A percentile compares a stretch with the other conserved stretches of the same genome.
These are phyloP conservation scores for Fusarium tjaetaba DNA, from an alignment of 2,329 filamentous ascomycete species.

Conservation along the genomic window DNA sequence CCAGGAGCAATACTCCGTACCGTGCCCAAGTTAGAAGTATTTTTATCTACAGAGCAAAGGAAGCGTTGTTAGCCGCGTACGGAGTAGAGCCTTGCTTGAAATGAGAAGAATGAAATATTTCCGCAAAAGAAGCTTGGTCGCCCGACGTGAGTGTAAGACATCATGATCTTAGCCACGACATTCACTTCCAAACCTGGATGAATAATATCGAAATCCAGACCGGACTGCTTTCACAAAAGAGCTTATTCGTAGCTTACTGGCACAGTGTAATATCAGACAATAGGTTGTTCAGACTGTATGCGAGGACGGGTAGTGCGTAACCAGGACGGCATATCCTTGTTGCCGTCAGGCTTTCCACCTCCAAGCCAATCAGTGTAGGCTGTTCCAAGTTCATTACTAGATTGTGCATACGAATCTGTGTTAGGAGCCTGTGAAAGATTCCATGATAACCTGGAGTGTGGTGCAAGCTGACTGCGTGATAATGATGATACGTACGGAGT, in stretches of 20 bases:
- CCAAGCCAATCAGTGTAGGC: conserved; percentile 24
- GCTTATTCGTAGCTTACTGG: not conserved
- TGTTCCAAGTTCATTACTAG: conserved; percentile 10
- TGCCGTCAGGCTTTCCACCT: conserved; percentile 3
- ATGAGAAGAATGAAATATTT: not conserved
- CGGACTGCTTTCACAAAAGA: not conserved
- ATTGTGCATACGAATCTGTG: not conserved
- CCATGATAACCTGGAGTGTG: conserved; percentile 37
- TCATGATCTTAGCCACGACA: not conserved
- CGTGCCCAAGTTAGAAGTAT: not conserved
- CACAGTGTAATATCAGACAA: not conserved
- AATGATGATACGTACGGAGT: conserved; percentile 11
- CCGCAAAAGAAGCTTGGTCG: not conserved
- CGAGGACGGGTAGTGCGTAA: not conserved
- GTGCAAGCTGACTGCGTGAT: conserved; percentile 33
- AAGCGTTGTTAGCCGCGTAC: not conserved
- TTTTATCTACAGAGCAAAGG: not conserved
- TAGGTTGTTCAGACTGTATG: conserved; percentile 18
- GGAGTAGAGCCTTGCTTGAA: not conserved
- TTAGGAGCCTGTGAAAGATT: conserved; percentile 29
- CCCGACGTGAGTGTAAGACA: not conserved
- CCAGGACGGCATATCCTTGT: conserved; percentile 16
- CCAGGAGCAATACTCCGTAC: not conserved
- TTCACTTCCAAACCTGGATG: not conserved
- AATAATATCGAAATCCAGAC: not conserved